Conservation (phyloP, 441 rosid species). For the Euphorbia celastroides region DNA sequence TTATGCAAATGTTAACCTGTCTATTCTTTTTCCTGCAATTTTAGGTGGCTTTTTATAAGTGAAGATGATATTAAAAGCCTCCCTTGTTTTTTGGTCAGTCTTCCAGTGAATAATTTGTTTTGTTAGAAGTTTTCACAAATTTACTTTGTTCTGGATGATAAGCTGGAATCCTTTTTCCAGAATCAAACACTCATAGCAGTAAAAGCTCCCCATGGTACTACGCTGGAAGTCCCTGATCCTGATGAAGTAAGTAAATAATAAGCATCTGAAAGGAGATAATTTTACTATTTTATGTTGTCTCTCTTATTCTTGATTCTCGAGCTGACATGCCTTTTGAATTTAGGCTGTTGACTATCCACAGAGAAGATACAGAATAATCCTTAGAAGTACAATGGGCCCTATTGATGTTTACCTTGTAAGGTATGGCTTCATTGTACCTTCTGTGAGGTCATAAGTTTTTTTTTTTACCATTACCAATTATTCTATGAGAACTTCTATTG, state of each 20-base stretch:
- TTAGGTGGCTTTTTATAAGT: conserved; percentile 88
- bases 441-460: neutral
- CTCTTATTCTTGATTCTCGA: conserved; percentile 22
- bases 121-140: neutral
- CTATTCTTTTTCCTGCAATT: conserved; percentile 24
- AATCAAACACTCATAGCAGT: conserved; percentile 93
- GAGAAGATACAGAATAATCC: conserved; percentile 90
- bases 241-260: conserved; percentile 59
- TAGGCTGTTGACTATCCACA: conserved; percentile 79
- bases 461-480: conserved; percentile 2
- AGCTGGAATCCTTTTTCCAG: conserved; percentile 36
- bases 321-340: conserved; percentile 22
- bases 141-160: conserved; percentile 17
- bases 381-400: conserved; percentile 96
- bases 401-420: conserved; percentile 94
- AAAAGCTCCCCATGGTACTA: conserved; percentile 98
- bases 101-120: conserved; percentile 1
- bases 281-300: conserved; percentile 2
- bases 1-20: neutral
- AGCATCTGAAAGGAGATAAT: conserved; percentile 4
- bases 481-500: neutral
- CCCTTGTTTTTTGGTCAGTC: conserved; percentile 71
- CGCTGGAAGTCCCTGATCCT: conserved; percentile 98
- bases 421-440: conserved; percentile 37
- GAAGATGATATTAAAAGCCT: conserved; percentile 88